Conservation (phyloP, 2,329 filamentous ascomycete genomes). For the Cercospora sp. region DNA sequence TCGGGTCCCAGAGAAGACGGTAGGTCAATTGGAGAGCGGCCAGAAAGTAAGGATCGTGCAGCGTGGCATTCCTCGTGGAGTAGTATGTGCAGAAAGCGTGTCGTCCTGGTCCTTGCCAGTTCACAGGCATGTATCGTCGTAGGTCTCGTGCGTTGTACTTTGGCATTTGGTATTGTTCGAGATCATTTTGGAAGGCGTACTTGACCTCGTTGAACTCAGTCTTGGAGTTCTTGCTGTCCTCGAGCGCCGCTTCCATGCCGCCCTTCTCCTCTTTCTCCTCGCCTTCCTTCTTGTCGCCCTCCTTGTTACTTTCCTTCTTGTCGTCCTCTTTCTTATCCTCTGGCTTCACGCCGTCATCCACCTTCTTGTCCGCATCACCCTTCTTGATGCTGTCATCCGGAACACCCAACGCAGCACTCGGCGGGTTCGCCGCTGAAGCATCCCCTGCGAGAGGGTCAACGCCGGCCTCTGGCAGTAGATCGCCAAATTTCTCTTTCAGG, state of each 20-base stretch:
- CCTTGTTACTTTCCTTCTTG: conserved; percentile 1
- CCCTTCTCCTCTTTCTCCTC: conserved; percentile 3
- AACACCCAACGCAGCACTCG: conserved; percentile 18
- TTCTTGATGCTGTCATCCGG: conserved; percentile 16
- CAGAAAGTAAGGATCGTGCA: conserved; percentile 29
- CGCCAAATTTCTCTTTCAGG: conserved; percentile 19
- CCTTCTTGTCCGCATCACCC: conserved; percentile 11
- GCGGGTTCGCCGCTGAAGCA: conserved; percentile 17
- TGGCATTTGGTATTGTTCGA: conserved; percentile 16
- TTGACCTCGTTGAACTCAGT: conserved; percentile 24
- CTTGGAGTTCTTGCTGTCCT: conserved; percentile 13
- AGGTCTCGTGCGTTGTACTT: conserved; percentile 17
- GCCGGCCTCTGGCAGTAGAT: conserved; percentile 11
- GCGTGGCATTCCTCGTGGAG: conserved; percentile 24
- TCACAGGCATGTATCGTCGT: conserved; percentile 22
- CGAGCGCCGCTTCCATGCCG: conserved; percentile 15
- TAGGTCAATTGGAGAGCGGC: conserved; percentile 28
- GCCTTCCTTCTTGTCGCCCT: conserved; percentile 10
- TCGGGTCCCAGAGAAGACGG: conserved; percentile 27
- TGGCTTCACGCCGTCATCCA: conserved; percentile 9
- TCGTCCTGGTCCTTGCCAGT: conserved; percentile 26
- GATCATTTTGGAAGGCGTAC: conserved; percentile 21
- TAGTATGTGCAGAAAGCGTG: conserved; percentile 26
- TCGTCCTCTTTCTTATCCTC: conserved; percentile 13
- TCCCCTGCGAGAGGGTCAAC: conserved; percentile 16